A percentile compares a stretch with the other conserved stretches of the same genome.
These are phyloP conservation scores for Cytospora schulzeri DNA, from an alignment of 2,329 filamentous ascomycete species.

Conservation along the genomic window DNA sequence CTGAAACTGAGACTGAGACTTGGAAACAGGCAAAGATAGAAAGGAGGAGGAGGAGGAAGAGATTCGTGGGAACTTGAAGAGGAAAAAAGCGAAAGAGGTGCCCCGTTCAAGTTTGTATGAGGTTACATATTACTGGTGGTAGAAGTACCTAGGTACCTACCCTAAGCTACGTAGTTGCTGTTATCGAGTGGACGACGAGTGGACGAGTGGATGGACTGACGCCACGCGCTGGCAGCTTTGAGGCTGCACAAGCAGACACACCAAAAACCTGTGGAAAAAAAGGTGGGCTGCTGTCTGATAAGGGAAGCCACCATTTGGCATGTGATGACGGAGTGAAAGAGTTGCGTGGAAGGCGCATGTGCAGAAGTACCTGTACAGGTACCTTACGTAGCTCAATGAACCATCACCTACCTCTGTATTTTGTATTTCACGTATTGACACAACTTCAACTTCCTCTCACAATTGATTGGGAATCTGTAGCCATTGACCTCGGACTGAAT, in stretches of 20 bases:
- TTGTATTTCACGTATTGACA: not conserved
- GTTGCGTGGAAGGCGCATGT: not conserved
- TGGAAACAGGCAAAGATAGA: not conserved
- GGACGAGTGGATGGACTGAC: slow-evolving; percentile 10
- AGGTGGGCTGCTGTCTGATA: slow-evolving; percentile 14
- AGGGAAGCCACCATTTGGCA: not conserved
- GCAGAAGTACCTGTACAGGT: no score
- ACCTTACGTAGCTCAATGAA: not conserved
- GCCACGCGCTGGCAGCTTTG: slow-evolving; percentile 9
- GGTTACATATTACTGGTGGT: slow-evolving; percentile 14
- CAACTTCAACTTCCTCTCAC: no score
- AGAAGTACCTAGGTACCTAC: slow-evolving; percentile 2
- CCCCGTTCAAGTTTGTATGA: not conserved
- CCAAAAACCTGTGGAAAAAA: slow-evolving; percentile 8
- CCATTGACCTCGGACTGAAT: no score
- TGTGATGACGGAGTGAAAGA: not conserved
- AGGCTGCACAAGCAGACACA: slow-evolving; percentile 6
- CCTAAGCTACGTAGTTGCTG: not conserved
- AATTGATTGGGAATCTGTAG: no score
- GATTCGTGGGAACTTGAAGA: not conserved
- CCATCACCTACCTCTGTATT: not conserved
- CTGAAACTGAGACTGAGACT: not conserved
- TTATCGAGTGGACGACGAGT: slow-evolving; percentile 5
- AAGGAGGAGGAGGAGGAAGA: not conserved
- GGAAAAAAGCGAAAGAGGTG: not conserved